Percentiles rank a stretch among this genome's conserved stretches.
These are phyloP conservation scores for Ophiocordyceps camponoti-saundersi DNA, from an alignment of 2,329 filamentous ascomycete species.

Conservation along the genomic window DNA sequence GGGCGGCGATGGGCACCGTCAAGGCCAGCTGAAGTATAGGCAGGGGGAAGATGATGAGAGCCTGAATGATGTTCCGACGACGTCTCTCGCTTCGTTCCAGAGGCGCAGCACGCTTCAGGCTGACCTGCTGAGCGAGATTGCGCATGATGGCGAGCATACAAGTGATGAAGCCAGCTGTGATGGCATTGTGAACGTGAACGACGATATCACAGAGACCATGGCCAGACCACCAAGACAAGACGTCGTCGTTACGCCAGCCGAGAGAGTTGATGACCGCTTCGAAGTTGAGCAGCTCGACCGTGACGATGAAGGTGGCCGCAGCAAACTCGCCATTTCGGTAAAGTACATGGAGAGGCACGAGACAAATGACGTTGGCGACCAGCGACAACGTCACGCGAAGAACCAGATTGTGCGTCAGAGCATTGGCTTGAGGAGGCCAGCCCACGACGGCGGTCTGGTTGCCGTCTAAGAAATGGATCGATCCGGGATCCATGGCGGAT, in stretches of 20 bases:
- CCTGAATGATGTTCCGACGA: slow-evolving; percentile 26
- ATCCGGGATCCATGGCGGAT: not conserved
- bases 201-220: slow-evolving; percentile 36
- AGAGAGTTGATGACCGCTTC: slow-evolving; percentile 30
- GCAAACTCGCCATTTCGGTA: slow-evolving; percentile 35
- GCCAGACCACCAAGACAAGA: slow-evolving; percentile 31
- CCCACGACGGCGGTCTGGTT: not conserved
- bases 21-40: slow-evolving; percentile 31
- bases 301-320: slow-evolving; percentile 29
- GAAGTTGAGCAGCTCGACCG: slow-evolving; percentile 28
- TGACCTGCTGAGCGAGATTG: slow-evolving; percentile 33
- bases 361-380: slow-evolving; percentile 25
- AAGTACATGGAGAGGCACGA: slow-evolving; percentile 34
- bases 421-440: slow-evolving; percentile 7
- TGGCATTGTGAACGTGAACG: slow-evolving; percentile 27
- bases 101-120: slow-evolving; percentile 21
- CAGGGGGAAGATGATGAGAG: slow-evolving; percentile 35
- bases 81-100: slow-evolving; percentile 23
- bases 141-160: slow-evolving; percentile 37
- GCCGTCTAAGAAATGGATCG: slow-evolving; percentile 3
- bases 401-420: slow-evolving; percentile 26
- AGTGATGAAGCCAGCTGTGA: slow-evolving; percentile 28
- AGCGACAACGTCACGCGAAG: slow-evolving; percentile 29
- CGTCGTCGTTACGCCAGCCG: slow-evolving; percentile 35
- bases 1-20: slow-evolving; percentile 27